phyloP scores from a whole-genome alignment of 2,329 filamentous ascomycete species.

The Lasiodiplodia citricola region DNA sequence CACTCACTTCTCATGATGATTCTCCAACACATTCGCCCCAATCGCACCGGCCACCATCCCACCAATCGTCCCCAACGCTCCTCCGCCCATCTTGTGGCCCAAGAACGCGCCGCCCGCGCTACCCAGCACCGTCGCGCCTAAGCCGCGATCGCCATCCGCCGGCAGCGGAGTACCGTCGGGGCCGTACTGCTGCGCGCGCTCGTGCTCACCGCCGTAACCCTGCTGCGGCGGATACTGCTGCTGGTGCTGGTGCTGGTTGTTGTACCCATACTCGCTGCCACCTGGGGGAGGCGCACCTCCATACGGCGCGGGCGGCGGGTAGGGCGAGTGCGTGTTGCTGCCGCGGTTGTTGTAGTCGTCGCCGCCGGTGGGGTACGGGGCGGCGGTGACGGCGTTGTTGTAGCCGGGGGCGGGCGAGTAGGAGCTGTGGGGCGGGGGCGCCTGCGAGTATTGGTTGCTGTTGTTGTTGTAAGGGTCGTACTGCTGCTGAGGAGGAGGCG shows the following conservation, averaged over 20 bases:
- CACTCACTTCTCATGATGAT: slow-evolving; percentile 49
- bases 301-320: slow-evolving; percentile 28
- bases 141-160: slow-evolving; percentile 59
- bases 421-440: slow-evolving; percentile 28
- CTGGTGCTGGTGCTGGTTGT: slow-evolving; percentile 33
- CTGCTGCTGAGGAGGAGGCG: neutral
- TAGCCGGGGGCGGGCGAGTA: slow-evolving; percentile 26
- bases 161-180: slow-evolving; percentile 27
- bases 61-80: slow-evolving; percentile 57
- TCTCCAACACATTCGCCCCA: slow-evolving; percentile 60
- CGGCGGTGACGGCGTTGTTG: slow-evolving; percentile 17
- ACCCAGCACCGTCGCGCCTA: slow-evolving; percentile 60
- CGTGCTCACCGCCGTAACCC: slow-evolving; percentile 29
- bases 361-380: slow-evolving; percentile 11
- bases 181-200: slow-evolving; percentile 33
- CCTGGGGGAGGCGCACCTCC: slow-evolving; percentile 1
- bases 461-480: slow-evolving; percentile 37
- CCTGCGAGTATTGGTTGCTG: neutral
- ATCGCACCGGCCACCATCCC: slow-evolving; percentile 60
- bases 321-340: slow-evolving; percentile 37
- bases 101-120: slow-evolving; percentile 61
- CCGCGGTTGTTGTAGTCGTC: slow-evolving; percentile 31
- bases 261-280: slow-evolving; percentile 11
- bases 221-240: neutral
- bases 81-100: slow-evolving; percentile 60